phyloP scores from a whole-genome alignment of 768 basidiomycete species.

The Suillus decipiens region DNA sequence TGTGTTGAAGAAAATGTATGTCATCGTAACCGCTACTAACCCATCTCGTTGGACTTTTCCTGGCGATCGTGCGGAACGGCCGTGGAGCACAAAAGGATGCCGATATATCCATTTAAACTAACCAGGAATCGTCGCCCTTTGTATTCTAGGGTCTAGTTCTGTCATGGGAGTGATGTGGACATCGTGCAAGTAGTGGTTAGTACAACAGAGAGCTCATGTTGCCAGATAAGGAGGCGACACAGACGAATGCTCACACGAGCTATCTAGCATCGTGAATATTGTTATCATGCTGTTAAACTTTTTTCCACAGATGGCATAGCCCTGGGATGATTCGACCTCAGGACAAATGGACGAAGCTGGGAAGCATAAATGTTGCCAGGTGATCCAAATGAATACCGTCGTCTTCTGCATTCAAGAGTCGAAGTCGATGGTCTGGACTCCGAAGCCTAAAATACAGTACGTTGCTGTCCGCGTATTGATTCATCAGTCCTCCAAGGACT shows the following conservation, averaged over 20 bases:
- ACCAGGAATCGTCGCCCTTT: neutral
- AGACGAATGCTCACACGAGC: neutral
- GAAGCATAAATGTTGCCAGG: neutral
- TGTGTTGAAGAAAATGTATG: neutral
- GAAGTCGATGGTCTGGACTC: neutral
- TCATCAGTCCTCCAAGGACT: neutral
- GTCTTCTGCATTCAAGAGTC: neutral
- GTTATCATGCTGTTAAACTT: neutral
- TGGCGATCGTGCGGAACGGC: neutral
- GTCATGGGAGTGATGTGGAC: neutral
- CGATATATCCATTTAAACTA: neutral
- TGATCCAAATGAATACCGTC: neutral
- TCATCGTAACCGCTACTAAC: neutral
- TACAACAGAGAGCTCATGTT: neutral
- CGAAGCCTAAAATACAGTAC: neutral
- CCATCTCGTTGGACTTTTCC: neutral
- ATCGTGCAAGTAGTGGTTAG: neutral
- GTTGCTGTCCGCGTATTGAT: neutral
- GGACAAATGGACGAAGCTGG: neutral
- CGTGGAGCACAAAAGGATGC: neutral
- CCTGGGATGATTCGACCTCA: neutral
- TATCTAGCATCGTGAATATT: neutral
- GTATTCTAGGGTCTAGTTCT: neutral
- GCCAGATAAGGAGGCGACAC: neutral
- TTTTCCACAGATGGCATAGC: neutral